phyloP scores from a whole-genome alignment of 345 rosid species.

The Combretum micranthum region DNA sequence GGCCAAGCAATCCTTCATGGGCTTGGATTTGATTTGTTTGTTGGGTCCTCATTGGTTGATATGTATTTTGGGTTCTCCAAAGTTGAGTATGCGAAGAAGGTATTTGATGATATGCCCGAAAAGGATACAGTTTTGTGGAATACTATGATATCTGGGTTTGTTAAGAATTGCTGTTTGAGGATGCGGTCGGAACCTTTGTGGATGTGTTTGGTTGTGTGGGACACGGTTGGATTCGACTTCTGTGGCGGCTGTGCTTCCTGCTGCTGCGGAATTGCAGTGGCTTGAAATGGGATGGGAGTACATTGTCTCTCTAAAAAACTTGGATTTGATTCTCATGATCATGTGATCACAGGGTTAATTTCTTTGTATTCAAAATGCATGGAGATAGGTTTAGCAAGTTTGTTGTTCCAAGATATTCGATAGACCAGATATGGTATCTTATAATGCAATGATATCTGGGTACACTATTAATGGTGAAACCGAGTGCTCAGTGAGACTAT shows the following conservation, averaged over 20 bases:
- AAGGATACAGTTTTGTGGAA: slow-evolving; percentile 66
- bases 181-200: slow-evolving; percentile 36
- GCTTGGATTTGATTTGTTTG: slow-evolving; percentile 40
- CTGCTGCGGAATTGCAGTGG: slow-evolving; percentile 64
- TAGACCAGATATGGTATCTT: slow-evolving; percentile 57
- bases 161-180: slow-evolving; percentile 41
- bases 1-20: slow-evolving; percentile 50
- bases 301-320: slow-evolving; percentile 49
- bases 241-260: slow-evolving; percentile 54
- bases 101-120: slow-evolving; percentile 56
- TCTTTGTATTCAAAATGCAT: slow-evolving; percentile 59
- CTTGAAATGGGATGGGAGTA: slow-evolving; percentile 44
- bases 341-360: slow-evolving; percentile 57
- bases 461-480: slow-evolving; percentile 47
- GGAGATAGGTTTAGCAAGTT: slow-evolving; percentile 25
- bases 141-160: slow-evolving; percentile 56
- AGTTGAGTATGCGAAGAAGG: slow-evolving; percentile 29
- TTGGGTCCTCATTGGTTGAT: slow-evolving; percentile 57
- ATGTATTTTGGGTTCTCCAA: slow-evolving; percentile 41
- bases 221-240: slow-evolving; percentile 40
- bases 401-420: slow-evolving; percentile 46
- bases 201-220: slow-evolving; percentile 34
- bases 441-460: slow-evolving; percentile 78
- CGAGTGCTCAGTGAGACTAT: slow-evolving; percentile 40
- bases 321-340: slow-evolving; percentile 42